These are phyloP conservation scores for Quercus phellos DNA, from an alignment of 331 rosid genomes.

Conservation along the genomic window DNA sequence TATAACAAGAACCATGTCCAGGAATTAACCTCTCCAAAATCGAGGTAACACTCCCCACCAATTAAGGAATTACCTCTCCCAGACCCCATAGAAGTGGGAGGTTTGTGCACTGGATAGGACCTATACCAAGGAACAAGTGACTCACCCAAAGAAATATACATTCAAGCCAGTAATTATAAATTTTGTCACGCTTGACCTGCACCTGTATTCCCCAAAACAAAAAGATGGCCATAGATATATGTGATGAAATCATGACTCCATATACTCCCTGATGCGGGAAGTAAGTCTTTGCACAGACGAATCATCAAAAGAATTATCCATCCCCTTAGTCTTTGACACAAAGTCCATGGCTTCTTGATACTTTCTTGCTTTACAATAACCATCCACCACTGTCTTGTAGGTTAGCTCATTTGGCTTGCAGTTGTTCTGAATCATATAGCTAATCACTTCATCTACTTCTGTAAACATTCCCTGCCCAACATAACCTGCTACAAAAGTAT, in stretches of 20 bases:
- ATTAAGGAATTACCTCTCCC: too few species aligned
- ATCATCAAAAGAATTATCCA: conserved; percentile 51
- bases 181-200: conserved; percentile 7
- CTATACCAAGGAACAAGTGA: conserved; percentile 9
- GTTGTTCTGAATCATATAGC: conserved; percentile 69
- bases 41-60: too few species aligned
- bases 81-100: too few species aligned
- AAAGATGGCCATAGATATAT: neutral
- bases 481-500: conserved; percentile 80
- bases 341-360: conserved; percentile 69
- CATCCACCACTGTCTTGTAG: conserved; percentile 82
- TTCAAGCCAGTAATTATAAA: neutral
- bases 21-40: too few species aligned
- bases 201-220: conserved; percentile 13
- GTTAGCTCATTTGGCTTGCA: conserved; percentile 81
- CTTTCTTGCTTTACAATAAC: conserved; percentile 64
- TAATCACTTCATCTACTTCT: conserved; percentile 77
- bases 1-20: conserved; percentile 4
- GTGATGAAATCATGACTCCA: conserved; percentile 26
- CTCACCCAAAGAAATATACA: neutral
- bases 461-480: conserved; percentile 57
- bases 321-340: conserved; percentile 57
- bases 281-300: conserved; percentile 52
- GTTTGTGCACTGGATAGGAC: too few species aligned
- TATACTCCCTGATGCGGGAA: conserved; percentile 47